Base-by-base conservation (phyloP, 768 basidiomycete species). In the Lactarius sanguifluus region DNA sequence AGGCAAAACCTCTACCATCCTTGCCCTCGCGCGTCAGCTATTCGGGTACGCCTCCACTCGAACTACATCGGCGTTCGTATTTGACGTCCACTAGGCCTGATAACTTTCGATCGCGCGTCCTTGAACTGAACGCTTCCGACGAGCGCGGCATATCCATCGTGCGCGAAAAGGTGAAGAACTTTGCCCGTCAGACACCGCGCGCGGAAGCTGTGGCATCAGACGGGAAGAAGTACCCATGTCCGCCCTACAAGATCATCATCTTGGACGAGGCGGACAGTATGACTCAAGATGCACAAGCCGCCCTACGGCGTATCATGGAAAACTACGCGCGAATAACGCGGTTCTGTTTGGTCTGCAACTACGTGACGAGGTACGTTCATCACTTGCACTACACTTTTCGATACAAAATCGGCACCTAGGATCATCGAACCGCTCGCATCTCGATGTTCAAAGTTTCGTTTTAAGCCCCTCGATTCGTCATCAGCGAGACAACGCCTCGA, bases 271-370 rank as follows among this genome's bases (percentile, higher is more conserved):
- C 97, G 25, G 97, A 99, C 76, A 96, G 94, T 6, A 99, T 99
- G 97, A 99, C 97, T 6, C 96, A 98, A 78, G 97, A 99, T 74
- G 97, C 97, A 5, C 97, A 99, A 76, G 95, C 91, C 40, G 97
- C 97, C 0, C 81, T 99, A 47, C 84, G 97, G 50, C 86, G 97
- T n/a, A 98, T 98, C 75, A 99, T 99, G 97, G 97, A 99, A 77
- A 96, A 88, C n/a, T 95, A 98, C 73, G 93, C 93, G 20, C 85
- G 91, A 64, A 98, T 98, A 75, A 99, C 97, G 38, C 84, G 97
- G 5, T 99, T 99, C 79, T 99, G 97, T 77, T 81, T 99, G 25
- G 94, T 98, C 20, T 99, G 97, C 80, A 99, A 99, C 80, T 99
- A 98, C 76, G 97, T 99, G 56, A 99, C 97, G 5, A 85, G 97